phyloP scores from a whole-genome alignment of 306 rosid species.

The Medicago ruthenica region DNA sequence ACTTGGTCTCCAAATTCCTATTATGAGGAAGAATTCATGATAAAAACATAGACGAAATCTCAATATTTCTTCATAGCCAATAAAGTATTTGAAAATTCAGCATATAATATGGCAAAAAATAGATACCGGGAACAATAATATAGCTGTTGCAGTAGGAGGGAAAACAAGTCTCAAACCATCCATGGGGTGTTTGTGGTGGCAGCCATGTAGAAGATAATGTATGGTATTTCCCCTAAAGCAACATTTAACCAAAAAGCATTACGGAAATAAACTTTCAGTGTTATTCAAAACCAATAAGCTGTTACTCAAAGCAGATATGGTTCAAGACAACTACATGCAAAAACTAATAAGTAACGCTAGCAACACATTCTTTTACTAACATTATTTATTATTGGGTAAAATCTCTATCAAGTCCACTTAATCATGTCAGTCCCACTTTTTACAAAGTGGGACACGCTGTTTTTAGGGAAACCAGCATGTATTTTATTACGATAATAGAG shows the following conservation, averaged over 20 bases:
- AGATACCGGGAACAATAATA: slow-evolving; percentile 74
- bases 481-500: slow-evolving; percentile 11
- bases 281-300: slow-evolving; percentile 23
- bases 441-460: not conserved
- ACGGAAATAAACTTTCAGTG: slow-evolving; percentile 23
- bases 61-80: slow-evolving; percentile 7
- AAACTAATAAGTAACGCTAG: slow-evolving; percentile 18
- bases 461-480: not conserved
- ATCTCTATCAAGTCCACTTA: not conserved
- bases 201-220: slow-evolving; percentile 96
- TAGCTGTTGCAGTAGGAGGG: slow-evolving; percentile 90
- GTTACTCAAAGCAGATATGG: not conserved
- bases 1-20: not conserved
- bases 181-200: slow-evolving; percentile 99
- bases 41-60: slow-evolving; percentile 12
- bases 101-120: slow-evolving; percentile 28
- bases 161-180: slow-evolving; percentile 96
- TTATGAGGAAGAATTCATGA: slow-evolving; percentile 12
- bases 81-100: slow-evolving; percentile 22
- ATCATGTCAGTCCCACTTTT: not conserved
- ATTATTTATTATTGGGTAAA: not conserved
- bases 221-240: slow-evolving; percentile 80
- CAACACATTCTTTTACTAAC: not conserved
- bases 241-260: slow-evolving; percentile 27
- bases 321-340: slow-evolving; percentile 22